Conservation (phyloP, 148 eudicot genomes). For the Arbutus unedo region DNA sequence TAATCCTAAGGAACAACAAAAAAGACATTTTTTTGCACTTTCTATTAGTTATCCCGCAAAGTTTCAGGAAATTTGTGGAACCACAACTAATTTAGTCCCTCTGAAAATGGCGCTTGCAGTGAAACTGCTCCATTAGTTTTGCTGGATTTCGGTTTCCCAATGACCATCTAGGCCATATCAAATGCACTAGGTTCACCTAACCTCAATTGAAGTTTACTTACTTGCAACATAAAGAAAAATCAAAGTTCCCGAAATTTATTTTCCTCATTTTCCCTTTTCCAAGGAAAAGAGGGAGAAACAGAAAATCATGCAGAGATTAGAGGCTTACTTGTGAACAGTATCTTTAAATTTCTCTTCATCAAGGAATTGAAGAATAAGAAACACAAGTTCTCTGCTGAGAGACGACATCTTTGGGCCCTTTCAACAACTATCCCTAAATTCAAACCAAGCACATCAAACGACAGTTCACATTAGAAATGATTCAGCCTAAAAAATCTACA, state of each 20-base stretch:
- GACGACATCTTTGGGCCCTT: constrained; percentile 64
- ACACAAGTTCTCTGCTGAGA: constrained; percentile 82
- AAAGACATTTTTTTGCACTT: neutral
- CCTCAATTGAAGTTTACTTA: neutral
- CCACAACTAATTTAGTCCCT: too few relatives aligned
- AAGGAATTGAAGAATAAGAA: constrained; percentile 90
- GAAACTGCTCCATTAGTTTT: neutral
- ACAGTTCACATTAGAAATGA: neutral
- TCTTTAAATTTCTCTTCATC: constrained; percentile 93
- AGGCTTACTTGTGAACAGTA: constrained; percentile 67
- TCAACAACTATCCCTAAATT: constrained; percentile 32
- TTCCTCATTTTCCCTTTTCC: neutral
- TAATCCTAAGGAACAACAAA: neutral
- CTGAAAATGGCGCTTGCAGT: neutral
- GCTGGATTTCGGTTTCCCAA: neutral
- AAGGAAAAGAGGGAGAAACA: neutral
- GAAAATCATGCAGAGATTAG: constrained; percentile 1
- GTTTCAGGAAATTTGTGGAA: neutral
- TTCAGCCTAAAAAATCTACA: constrained; percentile 8
- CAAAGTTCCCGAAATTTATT: neutral
- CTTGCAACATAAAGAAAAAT: neutral
- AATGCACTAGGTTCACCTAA: neutral
- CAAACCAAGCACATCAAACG: neutral
- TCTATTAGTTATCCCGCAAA: neutral
- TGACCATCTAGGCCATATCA: neutral